Percentiles rank a stretch among this genome's conserved stretches.
Evolutionary conservation across 495 filamentous ascomycete genomes (phyloP).

Genomic region (Hyaloscypha bicolor): DNA sequence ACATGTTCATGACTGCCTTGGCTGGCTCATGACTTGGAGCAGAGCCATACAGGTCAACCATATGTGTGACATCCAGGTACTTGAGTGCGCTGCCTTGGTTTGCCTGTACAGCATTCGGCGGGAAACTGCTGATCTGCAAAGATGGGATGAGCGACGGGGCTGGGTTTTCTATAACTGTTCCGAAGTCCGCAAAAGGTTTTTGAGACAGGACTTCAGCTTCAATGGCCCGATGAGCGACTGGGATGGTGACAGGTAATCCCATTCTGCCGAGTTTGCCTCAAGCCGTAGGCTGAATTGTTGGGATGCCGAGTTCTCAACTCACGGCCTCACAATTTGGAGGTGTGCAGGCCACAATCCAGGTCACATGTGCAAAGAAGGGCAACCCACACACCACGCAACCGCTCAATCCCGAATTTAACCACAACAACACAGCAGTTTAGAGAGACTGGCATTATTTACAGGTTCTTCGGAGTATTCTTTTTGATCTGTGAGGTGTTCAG

Average conservation of each 20-base stretch:
- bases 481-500: too few species aligned
- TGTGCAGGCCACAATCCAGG: too few species aligned
- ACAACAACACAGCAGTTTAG: too few species aligned
- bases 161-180: conserved; percentile 78
- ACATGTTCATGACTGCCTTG: conserved; percentile 78
- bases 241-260: conserved; percentile 8
- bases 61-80: conserved; percentile 74
- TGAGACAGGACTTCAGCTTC: conserved; percentile 56
- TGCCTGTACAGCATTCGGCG: conserved; percentile 51
- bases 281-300: neutral
- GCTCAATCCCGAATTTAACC: too few species aligned
- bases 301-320: neutral
- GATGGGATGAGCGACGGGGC: conserved; percentile 53
- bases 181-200: conserved; percentile 74
- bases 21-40: conserved; percentile 65
- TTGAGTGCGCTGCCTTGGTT: conserved; percentile 92
- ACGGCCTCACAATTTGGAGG: too few species aligned
- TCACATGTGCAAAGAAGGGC: too few species aligned
- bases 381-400: too few species aligned
- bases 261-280: conserved; percentile 6
- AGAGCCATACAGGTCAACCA: conserved; percentile 65
- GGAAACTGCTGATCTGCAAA: conserved; percentile 34
- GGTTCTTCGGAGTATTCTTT: too few species aligned
- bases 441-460: too few species aligned
- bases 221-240: conserved; percentile 3